Evolutionary conservation across 345 rosid species (phyloP).

Genomic region (Ailanthus altissimus): DNA sequence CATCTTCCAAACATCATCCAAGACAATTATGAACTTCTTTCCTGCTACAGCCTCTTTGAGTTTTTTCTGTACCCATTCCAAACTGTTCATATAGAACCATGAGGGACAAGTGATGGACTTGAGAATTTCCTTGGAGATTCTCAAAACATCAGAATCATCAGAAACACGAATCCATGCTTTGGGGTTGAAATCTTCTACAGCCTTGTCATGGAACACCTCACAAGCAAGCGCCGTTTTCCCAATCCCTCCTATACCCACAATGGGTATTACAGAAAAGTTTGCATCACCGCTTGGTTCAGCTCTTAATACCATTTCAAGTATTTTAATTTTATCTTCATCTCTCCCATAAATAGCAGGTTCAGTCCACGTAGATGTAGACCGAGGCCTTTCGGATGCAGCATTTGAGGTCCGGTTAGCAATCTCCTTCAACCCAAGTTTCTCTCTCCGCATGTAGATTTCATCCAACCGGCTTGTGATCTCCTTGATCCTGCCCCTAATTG

Average conservation of each 20-base stretch:
- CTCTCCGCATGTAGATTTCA: not conserved
- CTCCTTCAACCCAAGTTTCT: not conserved
- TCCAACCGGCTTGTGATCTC: not conserved
- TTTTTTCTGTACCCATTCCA: not conserved
- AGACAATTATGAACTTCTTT: not conserved
- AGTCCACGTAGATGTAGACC: not conserved
- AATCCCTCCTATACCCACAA: constrained; percentile 1
- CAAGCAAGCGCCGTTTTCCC: constrained; percentile 2
- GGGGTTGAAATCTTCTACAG: not conserved
- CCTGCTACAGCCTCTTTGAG: not conserved
- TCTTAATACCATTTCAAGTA: constrained; percentile 5
- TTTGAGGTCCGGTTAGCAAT: not conserved
- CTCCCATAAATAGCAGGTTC: constrained; percentile 4
- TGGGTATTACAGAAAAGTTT: not conserved
- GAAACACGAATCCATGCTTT: not conserved
- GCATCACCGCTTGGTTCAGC: not conserved
- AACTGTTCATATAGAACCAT: not conserved
- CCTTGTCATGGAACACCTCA: constrained; percentile 6
- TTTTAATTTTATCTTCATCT: not conserved
- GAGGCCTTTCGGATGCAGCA: not conserved
- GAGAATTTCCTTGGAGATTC: not conserved
- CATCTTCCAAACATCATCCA: not conserved
- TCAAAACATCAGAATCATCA: not conserved
- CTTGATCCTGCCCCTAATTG: not conserved
- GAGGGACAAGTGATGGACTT: not conserved